These are phyloP conservation scores for Asterochloris sp. DNA, from an alignment of 139 green algal genomes.

Conservation along the genomic window DNA sequence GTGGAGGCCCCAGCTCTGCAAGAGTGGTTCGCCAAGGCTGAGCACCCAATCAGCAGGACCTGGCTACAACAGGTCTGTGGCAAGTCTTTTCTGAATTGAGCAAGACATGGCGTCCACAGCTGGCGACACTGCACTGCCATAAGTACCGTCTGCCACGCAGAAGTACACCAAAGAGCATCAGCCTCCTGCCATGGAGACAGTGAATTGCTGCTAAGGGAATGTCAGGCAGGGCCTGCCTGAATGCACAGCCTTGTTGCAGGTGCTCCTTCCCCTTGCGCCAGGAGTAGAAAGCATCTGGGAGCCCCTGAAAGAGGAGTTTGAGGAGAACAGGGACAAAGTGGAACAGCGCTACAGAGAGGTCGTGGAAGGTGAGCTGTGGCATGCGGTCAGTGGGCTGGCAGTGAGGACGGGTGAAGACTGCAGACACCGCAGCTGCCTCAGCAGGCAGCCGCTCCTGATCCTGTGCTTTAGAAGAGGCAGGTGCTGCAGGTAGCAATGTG, in stretches of 20 bases:
- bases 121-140: background rate
- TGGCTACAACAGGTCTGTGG: conserved; percentile 22
- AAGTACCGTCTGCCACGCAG: background rate
- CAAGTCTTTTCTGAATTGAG: background rate
- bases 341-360: background rate
- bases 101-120: no score
- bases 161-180: background rate
- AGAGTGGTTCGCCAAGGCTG: conserved; percentile 27
- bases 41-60: conserved; percentile 26
- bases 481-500: no score
- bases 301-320: conserved; percentile 20
- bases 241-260: conserved; percentile 5
- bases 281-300: conserved; percentile 24
- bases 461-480: no score
- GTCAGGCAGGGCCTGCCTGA: no score
- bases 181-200: background rate
- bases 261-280: conserved; percentile 24
- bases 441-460: no score
- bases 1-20: conserved; percentile 26
- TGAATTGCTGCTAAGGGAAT: no score
- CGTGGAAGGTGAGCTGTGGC: background rate
- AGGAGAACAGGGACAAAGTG: conserved; percentile 10
- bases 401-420: no score
- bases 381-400: no score
- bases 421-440: no score